These are phyloP conservation scores for Populus hybrid DNA, from an alignment of 441 rosid species.

Conservation along the genomic window DNA sequence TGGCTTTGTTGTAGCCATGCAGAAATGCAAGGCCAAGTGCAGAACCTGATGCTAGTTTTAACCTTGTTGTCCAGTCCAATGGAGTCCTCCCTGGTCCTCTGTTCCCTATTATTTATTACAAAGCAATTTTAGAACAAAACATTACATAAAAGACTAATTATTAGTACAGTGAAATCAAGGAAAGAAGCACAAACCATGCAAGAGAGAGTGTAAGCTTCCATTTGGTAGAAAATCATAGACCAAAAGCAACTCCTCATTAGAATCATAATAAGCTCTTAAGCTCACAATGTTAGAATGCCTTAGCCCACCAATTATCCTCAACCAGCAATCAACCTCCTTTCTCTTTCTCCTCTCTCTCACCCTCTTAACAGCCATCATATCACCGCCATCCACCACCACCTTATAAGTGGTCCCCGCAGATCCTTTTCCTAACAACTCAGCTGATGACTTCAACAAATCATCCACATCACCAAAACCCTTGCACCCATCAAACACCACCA, in stretches of 20 bases:
- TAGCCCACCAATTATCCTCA: conserved; percentile 36
- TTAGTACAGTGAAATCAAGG: neutral
- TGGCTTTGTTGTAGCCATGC: conserved; percentile 33
- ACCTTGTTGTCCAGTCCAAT: conserved; percentile 39
- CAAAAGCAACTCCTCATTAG: conserved; percentile 42
- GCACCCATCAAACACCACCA: conserved; percentile 43
- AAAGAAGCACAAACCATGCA: conserved; percentile 32
- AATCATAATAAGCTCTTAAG: conserved; percentile 39
- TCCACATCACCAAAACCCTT: conserved; percentile 31
- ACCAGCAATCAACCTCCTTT: conserved; percentile 37
- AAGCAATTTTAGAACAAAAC: neutral
- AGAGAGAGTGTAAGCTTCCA: conserved; percentile 47
- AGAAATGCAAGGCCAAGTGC: conserved; percentile 46
- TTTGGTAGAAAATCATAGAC: conserved; percentile 37
- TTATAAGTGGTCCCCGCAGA: conserved; percentile 44
- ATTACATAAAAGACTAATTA: neutral
- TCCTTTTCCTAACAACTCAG: conserved; percentile 55
- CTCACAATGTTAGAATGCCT: conserved; percentile 40
- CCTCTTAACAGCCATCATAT: conserved; percentile 43
- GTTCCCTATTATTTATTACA: conserved; percentile 22
- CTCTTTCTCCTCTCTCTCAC: conserved; percentile 33
- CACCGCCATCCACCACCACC: conserved; percentile 38
- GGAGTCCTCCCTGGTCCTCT: conserved; percentile 53
- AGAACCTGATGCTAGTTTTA: conserved; percentile 40
- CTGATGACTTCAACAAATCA: conserved; percentile 48